These are phyloP conservation scores for Diplodia intermedia DNA, from an alignment of 2,329 filamentous ascomycete genomes.

Conservation along the genomic window DNA sequence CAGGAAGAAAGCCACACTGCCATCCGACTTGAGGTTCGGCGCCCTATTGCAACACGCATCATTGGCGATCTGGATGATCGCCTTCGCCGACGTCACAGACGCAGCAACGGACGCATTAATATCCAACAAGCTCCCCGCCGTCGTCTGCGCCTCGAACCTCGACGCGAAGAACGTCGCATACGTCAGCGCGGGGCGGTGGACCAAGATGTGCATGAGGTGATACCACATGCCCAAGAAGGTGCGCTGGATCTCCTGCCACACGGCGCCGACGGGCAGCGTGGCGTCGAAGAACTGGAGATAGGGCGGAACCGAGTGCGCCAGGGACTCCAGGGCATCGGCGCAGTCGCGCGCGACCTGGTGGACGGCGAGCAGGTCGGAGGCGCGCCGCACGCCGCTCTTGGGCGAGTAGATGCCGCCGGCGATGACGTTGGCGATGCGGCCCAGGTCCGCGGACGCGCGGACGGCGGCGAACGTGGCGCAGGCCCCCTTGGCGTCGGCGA, in stretches of 20 bases:
- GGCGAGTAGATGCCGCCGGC: constrained; percentile 1
- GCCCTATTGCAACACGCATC: neutral
- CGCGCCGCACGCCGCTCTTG: neutral
- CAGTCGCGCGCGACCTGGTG: neutral
- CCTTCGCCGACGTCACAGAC: neutral
- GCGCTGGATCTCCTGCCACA: constrained; percentile 11
- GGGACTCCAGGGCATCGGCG: neutral
- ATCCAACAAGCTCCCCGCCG: neutral
- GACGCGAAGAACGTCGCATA: neutral
- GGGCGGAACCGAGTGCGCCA: neutral
- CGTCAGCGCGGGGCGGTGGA: constrained; percentile 9
- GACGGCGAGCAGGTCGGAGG: neutral
- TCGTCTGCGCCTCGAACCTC: neutral
- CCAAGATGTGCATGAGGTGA: constrained; percentile 2
- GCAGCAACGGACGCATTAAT: neutral
- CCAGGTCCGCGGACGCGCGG: neutral
- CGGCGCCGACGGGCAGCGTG: neutral
- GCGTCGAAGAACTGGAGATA: neutral
- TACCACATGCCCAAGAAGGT: neutral
- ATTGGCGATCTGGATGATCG: neutral
- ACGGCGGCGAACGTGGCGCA: neutral
- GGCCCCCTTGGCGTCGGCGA: neutral
- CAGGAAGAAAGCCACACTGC: constrained; percentile 8
- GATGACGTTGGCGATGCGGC: neutral
- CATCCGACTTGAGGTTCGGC: neutral